Evolutionary conservation across 345 rosid genomes (phyloP).

Genomic region (Turnera subulata): DNA sequence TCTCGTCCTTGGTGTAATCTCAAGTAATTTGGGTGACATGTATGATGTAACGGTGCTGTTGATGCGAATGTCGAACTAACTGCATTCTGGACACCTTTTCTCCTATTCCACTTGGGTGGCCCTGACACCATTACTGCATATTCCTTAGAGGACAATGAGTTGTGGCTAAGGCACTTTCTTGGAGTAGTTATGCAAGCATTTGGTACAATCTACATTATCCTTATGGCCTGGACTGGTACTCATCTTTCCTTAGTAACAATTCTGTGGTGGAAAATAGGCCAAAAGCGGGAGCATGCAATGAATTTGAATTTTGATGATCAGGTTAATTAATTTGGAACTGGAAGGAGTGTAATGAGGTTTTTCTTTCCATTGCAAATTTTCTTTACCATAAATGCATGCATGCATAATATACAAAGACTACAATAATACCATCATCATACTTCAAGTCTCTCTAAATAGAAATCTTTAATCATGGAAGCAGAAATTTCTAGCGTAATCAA

Average conservation of each 20-base stretch:
- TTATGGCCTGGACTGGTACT: conserved; percentile 4
- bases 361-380: too few species aligned
- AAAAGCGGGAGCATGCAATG: too few species aligned
- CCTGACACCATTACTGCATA: conserved; percentile 18
- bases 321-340: too few species aligned
- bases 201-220: neutral
- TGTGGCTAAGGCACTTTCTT: conserved; percentile 18
- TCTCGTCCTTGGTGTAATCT: conserved; percentile 6
- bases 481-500: too few species aligned
- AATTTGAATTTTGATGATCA: too few species aligned
- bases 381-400: too few species aligned
- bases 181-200: conserved; percentile 10
- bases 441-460: too few species aligned
- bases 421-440: too few species aligned
- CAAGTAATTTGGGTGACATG: conserved; percentile 9
- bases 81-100: conserved; percentile 18
- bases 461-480: too few species aligned
- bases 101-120: conserved; percentile 18
- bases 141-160: conserved; percentile 14
- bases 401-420: too few species aligned
- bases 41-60: neutral
- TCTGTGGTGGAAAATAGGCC: too few species aligned
- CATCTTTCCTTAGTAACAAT: neutral
- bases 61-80: neutral
- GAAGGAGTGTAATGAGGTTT: too few species aligned